Percentiles rank a stretch among this genome's conserved stretches.
Evolutionary conservation across 2,329 filamentous ascomycete genomes (phyloP).

Genomic region (Cytospora paraplurivora): DNA sequence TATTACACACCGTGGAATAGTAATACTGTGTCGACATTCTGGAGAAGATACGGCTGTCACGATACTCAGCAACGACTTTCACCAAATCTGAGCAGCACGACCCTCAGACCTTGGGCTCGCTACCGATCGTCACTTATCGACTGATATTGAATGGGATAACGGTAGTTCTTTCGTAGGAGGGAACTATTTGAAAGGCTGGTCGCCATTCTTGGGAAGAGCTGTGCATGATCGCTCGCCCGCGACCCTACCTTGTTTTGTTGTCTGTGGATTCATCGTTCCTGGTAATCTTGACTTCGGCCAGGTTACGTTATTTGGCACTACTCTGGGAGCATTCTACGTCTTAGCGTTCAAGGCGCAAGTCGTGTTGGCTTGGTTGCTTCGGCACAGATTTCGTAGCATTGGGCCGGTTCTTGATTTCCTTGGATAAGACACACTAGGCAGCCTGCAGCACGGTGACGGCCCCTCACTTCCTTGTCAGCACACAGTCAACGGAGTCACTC

Average conservation of each 20-base stretch:
- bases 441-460: slow-evolving; percentile 35
- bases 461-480: slow-evolving; percentile 30
- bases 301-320: background rate
- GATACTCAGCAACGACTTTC: background rate
- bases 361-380: slow-evolving; percentile 13
- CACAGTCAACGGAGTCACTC: slow-evolving; percentile 14
- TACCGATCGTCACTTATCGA: slow-evolving; percentile 1
- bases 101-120: background rate
- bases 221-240: slow-evolving; percentile 12
- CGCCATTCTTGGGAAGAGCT: slow-evolving; percentile 2
- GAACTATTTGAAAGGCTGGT: slow-evolving; percentile 4
- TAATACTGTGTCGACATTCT: background rate
- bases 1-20: background rate
- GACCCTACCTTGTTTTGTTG: slow-evolving; percentile 13
- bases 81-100: slow-evolving; percentile 1
- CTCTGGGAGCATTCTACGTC: slow-evolving; percentile 3
- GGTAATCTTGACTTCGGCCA: background rate
- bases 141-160: background rate
- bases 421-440: slow-evolving; percentile 36
- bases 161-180: background rate
- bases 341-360: slow-evolving; percentile 16
- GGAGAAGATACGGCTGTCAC: background rate
- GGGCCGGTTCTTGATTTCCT: slow-evolving; percentile 20
- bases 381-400: slow-evolving; percentile 15
- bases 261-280: slow-evolving; percentile 10